Evolutionary conservation across 1,284 basidiomycete genomes (phyloP), one percentile per base, ranked within the genome.

Genomic region (Cerioporus squamosus): DNA sequence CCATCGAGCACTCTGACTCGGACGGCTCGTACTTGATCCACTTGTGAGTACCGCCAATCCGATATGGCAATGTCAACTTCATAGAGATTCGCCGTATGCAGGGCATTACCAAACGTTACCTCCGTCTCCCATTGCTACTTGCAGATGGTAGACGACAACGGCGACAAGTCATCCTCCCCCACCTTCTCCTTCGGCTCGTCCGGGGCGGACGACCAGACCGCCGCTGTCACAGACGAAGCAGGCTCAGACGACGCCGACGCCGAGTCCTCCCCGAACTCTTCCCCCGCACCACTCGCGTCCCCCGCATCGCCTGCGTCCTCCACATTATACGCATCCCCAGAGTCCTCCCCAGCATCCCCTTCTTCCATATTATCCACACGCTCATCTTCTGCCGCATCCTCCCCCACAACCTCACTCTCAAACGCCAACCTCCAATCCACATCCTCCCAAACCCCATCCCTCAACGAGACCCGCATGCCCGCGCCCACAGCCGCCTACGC

Each of bases 401-500:
- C 36, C 47, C 17, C 33, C 8, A 36, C 33, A 36, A 10, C 33
- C 9, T 36, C 33, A 36, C 5, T 26, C 6, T 44, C 44, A 47
- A 38, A 33, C 55, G 20, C 51, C 47, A 51, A n/a, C 53, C 55
- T 36, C 40, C 43, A 45, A n/a, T 38, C 53, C 48, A 17, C 22
- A 14, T 22, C 42, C 43, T 26, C 24, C 46, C 29, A 18, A 40
- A 49, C 57, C 22, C 67, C 69, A 23, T 62, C 66, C 24, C 54
- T 73, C 39, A 62, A 74, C 14, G 69, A 73, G 9, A 70, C 70
- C 5, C 74, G 65, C 47, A 59, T 64, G 5, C 70, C 75, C 10
- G 68, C 73, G 3, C 76, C 80, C 4, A 67, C 72, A 24, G 78
- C 75, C 0, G 79, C 79, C 1, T 74, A 78, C 52, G 79, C 77